Percentiles rank a stretch among this genome's conserved stretches.
phyloP scores from a whole-genome alignment of 371 early-diverging fungal species.

The Batkoa obscura region DNA sequence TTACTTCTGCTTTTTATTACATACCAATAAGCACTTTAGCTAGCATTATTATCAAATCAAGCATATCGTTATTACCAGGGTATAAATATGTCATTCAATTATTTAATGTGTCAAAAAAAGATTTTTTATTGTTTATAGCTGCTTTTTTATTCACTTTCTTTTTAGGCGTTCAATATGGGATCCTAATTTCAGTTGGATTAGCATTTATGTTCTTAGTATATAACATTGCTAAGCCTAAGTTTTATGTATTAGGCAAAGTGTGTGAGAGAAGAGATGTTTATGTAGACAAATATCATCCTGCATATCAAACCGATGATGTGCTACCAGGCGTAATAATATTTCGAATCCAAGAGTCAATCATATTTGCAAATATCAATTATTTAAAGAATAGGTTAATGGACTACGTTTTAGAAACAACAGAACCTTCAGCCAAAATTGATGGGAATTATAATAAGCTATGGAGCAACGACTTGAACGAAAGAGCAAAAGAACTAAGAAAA shows the following conservation, averaged over 20 bases:
- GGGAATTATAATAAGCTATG: conserved; percentile 9
- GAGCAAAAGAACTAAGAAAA: background rate
- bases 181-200: conserved; percentile 36
- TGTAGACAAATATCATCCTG: background rate
- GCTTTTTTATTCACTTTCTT: conserved; percentile 44
- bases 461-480: conserved; percentile 8
- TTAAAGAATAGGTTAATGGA: conserved; percentile 8
- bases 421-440: background rate
- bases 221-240: conserved; percentile 45
- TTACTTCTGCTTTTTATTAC: conserved; percentile 65
- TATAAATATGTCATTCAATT: conserved; percentile 12
- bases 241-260: conserved; percentile 16
- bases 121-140: conserved; percentile 31
- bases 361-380: conserved; percentile 28
- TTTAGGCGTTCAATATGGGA: conserved; percentile 36
- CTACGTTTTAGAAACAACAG: background rate
- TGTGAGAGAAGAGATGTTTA: conserved; percentile 8
- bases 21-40: conserved; percentile 49
- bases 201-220: conserved; percentile 35
- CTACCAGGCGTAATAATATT: conserved; percentile 21
- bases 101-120: conserved; percentile 16
- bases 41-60: conserved; percentile 30
- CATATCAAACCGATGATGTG: background rate
- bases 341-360: conserved; percentile 20
- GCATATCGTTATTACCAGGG: conserved; percentile 13